Evolutionary conservation across 352 stramenopile genomes (phyloP).

Genomic region (Phytophthora uliginosa): DNA sequence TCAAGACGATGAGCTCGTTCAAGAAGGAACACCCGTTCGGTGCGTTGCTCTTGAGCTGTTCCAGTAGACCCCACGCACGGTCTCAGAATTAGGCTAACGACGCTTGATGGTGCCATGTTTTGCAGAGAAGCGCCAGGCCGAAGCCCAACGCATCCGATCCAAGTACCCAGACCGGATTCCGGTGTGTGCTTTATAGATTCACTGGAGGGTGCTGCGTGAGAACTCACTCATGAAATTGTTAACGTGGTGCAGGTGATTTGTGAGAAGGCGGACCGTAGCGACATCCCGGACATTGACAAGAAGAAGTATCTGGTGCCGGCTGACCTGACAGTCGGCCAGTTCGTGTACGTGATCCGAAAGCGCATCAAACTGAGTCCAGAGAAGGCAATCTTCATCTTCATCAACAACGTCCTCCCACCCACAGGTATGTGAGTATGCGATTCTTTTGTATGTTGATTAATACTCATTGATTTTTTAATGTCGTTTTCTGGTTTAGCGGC

Average conservation of each 20-base stretch:
- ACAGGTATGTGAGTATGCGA: conserved; percentile 74
- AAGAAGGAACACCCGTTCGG: conserved; percentile 93
- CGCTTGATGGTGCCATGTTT: conserved; percentile 24
- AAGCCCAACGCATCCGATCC: conserved; percentile 98
- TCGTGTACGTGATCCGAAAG: conserved; percentile 99
- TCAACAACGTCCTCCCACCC: conserved; percentile 98
- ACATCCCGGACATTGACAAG: conserved; percentile 99
- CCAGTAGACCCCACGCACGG: background rate
- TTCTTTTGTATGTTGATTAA: background rate
- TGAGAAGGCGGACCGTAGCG: conserved; percentile 97
- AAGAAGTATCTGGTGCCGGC: conserved; percentile 99
- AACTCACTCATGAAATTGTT: background rate
- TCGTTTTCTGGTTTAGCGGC: conserved; percentile 64
- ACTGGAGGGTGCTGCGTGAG: background rate
- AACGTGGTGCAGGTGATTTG: conserved; percentile 80
- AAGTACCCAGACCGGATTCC: conserved; percentile 99
- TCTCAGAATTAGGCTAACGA: conserved; percentile 20
- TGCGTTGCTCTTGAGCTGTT: conserved; percentile 38
- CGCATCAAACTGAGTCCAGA: conserved; percentile 98
- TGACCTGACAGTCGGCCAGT: conserved; percentile 98
- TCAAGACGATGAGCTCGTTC: conserved; percentile 85
- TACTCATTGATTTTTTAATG: conserved; percentile 10
- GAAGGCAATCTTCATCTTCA: conserved; percentile 99
- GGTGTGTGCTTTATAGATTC: conserved; percentile 41
- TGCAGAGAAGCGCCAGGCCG: conserved; percentile 97